Conservation (phyloP, 176 grass and related monocot genomes). For the Melocanna baccifera region DNA sequence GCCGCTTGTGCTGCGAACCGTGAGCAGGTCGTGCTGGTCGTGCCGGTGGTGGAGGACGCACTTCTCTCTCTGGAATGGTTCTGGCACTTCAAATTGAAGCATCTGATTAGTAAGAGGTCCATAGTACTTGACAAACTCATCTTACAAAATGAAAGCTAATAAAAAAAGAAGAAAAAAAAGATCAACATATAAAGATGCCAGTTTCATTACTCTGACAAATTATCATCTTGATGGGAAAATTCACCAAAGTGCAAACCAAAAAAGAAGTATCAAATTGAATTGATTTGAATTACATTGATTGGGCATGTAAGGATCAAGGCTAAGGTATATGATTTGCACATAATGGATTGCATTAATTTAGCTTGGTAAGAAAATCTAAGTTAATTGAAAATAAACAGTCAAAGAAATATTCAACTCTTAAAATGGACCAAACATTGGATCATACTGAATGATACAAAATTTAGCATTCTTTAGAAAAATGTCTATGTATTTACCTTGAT, state of each 20-base stretch:
- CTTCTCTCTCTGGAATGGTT: conserved; percentile 52
- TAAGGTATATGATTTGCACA: neutral
- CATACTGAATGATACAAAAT: conserved; percentile 2
- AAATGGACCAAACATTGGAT: neutral
- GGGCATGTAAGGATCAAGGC: neutral
- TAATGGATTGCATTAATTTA: neutral
- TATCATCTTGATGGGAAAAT: neutral
- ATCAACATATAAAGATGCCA: neutral
- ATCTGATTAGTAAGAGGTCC: conserved; percentile 11
- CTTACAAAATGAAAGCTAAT: neutral
- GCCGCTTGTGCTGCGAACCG: conserved; percentile 53
- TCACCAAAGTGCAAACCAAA: neutral
- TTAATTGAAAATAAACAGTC: neutral
- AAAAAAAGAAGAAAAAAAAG: neutral
- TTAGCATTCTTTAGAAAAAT: neutral
- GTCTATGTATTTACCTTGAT: conserved; percentile 54
- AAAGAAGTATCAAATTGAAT: neutral
- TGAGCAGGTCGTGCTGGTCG: conserved; percentile 36
- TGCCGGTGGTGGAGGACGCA: conserved; percentile 43
- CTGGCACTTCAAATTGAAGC: conserved; percentile 40
- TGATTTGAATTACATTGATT: neutral
- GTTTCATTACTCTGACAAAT: neutral
- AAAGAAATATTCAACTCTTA: neutral
- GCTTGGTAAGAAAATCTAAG: neutral
- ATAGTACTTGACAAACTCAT: neutral